A percentile compares a stretch with the other conserved stretches of the same genome.
Evolutionary conservation across 2,329 filamentous ascomycete species (phyloP).

Genomic region (Chrysoporthe cubensis): DNA sequence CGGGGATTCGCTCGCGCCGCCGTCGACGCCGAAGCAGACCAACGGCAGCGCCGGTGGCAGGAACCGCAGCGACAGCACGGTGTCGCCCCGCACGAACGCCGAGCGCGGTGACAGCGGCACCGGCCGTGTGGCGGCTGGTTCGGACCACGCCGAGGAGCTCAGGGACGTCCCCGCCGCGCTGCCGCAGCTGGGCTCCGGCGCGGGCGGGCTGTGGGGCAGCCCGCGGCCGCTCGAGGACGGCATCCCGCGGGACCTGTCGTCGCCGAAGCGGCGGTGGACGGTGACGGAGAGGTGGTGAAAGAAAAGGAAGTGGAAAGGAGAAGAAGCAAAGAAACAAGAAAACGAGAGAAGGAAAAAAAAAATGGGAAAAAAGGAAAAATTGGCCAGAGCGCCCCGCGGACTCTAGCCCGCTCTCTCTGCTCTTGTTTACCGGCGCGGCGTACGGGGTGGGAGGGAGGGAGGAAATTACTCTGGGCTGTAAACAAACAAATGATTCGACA

Average conservation of each 20-base stretch:
- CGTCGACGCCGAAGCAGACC: constrained; percentile 18
- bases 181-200: constrained; percentile 43
- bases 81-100: constrained; percentile 26
- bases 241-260: constrained; percentile 48
- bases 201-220: constrained; percentile 50
- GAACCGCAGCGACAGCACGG: constrained; percentile 12
- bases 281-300: constrained; percentile 49
- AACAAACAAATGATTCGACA: too few relatives aligned
- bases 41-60: constrained; percentile 1
- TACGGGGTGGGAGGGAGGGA: too few relatives aligned
- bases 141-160: constrained; percentile 34
- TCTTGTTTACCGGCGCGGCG: too few relatives aligned
- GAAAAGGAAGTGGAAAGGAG: too few relatives aligned
- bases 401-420: too few relatives aligned
- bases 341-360: not conserved
- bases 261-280: constrained; percentile 59
- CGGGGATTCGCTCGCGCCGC: constrained; percentile 6
- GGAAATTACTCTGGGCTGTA: too few relatives aligned
- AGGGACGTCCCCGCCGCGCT: constrained; percentile 36
- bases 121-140: too few relatives aligned
- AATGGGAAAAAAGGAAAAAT: not conserved
- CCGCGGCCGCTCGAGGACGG: constrained; percentile 51
- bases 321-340: not conserved
- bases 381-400: too few relatives aligned
- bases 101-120: constrained; percentile 13